phyloP scores from a whole-genome alignment of 2,329 filamentous ascomycete species.

The Botryotinia convoluta region DNA sequence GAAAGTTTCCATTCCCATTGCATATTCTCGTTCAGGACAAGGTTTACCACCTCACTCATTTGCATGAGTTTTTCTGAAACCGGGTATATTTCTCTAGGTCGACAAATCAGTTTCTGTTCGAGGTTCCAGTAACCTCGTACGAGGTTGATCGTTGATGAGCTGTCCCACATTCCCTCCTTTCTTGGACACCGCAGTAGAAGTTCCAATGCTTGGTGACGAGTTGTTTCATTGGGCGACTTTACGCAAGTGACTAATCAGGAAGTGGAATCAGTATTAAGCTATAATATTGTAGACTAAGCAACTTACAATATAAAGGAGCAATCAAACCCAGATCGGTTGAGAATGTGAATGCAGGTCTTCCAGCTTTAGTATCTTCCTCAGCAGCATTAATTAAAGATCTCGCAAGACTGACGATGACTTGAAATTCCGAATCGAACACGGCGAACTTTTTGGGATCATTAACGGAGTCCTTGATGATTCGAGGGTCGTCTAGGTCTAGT shows the following conservation, averaged over 20 bases:
- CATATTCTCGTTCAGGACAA: constrained; percentile 18
- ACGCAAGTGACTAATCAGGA: constrained; percentile 19
- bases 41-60: constrained; percentile 16
- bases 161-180: constrained; percentile 39
- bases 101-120: constrained; percentile 20
- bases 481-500: constrained; percentile 15
- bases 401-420: constrained; percentile 29
- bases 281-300: not conserved
- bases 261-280: not conserved
- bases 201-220: constrained; percentile 29
- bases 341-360: constrained; percentile 31
- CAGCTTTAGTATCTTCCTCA: constrained; percentile 30
- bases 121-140: constrained; percentile 32
- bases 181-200: constrained; percentile 31
- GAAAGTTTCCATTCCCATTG: constrained; percentile 21
- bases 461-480: not conserved
- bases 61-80: not conserved
- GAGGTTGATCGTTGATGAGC: constrained; percentile 24
- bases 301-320: constrained; percentile 34
- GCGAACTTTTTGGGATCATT: constrained; percentile 1
- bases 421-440: constrained; percentile 25
- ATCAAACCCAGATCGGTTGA: constrained; percentile 35
- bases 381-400: constrained; percentile 32
- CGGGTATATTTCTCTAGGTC: not conserved
- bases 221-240: constrained; percentile 23